These are phyloP conservation scores for Lichtheimia corymbifera DNA, from an alignment of 371 early-diverging fungal genomes.

Conservation along the genomic window DNA sequence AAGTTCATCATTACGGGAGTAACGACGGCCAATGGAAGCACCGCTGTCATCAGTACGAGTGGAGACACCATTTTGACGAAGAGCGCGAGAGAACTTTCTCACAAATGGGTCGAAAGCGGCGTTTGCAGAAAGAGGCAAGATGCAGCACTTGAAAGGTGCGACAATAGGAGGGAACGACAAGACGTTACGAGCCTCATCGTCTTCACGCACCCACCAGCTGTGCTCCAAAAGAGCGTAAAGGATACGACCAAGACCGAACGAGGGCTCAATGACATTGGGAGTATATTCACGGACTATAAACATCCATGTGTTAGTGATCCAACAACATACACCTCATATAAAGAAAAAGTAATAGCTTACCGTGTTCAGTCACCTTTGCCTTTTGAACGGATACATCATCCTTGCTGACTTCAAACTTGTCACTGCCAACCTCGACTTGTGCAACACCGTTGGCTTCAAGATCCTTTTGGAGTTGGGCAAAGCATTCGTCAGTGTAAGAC, in stretches of 20 bases:
- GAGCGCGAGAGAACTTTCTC: slow-evolving; percentile 52
- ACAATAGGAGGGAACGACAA: slow-evolving; percentile 91
- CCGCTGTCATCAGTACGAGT: slow-evolving; percentile 89
- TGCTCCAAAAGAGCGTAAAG: slow-evolving; percentile 98
- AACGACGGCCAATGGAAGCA: slow-evolving; percentile 96
- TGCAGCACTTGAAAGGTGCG: slow-evolving; percentile 94
- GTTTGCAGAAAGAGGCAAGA: slow-evolving; percentile 88
- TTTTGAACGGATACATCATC: slow-evolving; percentile 75
- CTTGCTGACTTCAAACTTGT: slow-evolving; percentile 67
- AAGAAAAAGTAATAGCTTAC: slow-evolving; percentile 36
- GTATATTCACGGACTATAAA: slow-evolving; percentile 89
- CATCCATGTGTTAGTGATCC: no score
- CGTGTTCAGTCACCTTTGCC: slow-evolving; percentile 77
- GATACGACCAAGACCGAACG: slow-evolving; percentile 99
- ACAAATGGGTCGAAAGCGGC: slow-evolving; percentile 77
- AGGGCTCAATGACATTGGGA: slow-evolving; percentile 99
- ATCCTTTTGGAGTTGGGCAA: slow-evolving; percentile 60
- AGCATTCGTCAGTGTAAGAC: slow-evolving; percentile 60
- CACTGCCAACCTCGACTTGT: slow-evolving; percentile 67
- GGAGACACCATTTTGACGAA: slow-evolving; percentile 53
- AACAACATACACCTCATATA: no score
- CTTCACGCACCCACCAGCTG: slow-evolving; percentile 90
- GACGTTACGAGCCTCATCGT: slow-evolving; percentile 88
- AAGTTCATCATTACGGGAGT: slow-evolving; percentile 98
- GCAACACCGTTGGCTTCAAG: slow-evolving; percentile 54